Percentiles rank a stretch among this genome's conserved stretches.
Evolutionary conservation across 768 basidiomycete species (phyloP).

Genomic region (Boletus subcaerulescens): DNA sequence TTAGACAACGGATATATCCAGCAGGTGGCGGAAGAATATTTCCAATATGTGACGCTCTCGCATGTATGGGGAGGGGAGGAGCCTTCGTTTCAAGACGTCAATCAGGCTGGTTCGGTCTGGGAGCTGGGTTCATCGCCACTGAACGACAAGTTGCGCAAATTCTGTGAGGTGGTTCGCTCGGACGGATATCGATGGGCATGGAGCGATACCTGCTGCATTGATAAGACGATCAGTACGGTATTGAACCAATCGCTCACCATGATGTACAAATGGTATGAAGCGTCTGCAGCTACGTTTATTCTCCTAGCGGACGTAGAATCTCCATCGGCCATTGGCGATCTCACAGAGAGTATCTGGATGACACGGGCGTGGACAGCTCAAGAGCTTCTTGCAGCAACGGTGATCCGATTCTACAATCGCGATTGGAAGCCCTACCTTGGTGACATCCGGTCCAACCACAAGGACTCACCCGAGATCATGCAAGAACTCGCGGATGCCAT

Average conservation of each 20-base stretch:
- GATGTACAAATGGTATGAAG: constrained; percentile 16
- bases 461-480: constrained; percentile 6
- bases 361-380: constrained; percentile 15
- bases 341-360: constrained; percentile 6
- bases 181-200: constrained; percentile 16
- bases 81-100: constrained; percentile 9
- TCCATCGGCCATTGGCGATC: not conserved
- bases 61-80: constrained; percentile 13
- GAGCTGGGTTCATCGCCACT: not conserved
- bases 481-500: constrained; percentile 9
- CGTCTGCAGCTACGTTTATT: constrained; percentile 1
- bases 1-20: constrained; percentile 1
- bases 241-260: constrained; percentile 7
- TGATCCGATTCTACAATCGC: constrained; percentile 8
- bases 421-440: constrained; percentile 12
- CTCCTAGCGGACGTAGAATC: not conserved
- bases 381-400: constrained; percentile 11
- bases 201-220: constrained; percentile 13
- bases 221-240: constrained; percentile 7
- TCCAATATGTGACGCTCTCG: constrained; percentile 11
- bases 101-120: constrained; percentile 1
- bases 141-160: constrained; percentile 6
- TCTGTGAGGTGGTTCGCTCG: constrained; percentile 2
- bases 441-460: constrained; percentile 5
- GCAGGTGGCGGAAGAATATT: not conserved